phyloP scores from a whole-genome alignment of 768 basidiomycete species.

The Myochromella boudieri region DNA sequence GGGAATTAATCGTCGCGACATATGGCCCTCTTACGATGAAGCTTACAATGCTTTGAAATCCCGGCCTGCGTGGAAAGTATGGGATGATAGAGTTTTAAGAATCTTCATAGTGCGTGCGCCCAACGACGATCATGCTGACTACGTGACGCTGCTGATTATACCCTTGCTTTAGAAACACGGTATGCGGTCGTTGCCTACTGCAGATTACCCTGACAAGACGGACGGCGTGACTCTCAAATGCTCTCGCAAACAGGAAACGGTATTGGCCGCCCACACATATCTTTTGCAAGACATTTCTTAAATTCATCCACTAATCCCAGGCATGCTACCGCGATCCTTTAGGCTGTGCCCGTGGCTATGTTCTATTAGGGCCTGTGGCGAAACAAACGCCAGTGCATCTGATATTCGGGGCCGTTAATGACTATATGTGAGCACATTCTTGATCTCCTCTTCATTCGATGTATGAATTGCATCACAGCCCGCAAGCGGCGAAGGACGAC shows the following conservation, averaged over 20 bases:
- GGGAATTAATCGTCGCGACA: constrained; percentile 42
- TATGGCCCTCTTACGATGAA: constrained; percentile 51
- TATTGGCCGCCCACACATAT: constrained; percentile 13
- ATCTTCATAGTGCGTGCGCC: constrained; percentile 37
- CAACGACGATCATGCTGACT: no score
- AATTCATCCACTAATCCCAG: constrained; percentile 19
- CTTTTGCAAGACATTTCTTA: not conserved
- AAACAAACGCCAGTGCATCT: constrained; percentile 40
- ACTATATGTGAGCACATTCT: constrained; percentile 34
- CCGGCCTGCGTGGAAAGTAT: constrained; percentile 40
- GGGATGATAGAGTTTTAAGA: constrained; percentile 49
- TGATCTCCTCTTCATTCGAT: not conserved
- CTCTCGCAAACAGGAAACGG: constrained; percentile 45
- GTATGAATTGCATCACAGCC: constrained; percentile 20
- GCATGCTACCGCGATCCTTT: constrained; percentile 42
- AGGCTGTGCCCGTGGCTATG: constrained; percentile 31
- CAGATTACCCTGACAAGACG: constrained; percentile 40
- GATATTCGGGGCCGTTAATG: constrained; percentile 45
- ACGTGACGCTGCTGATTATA: not conserved
- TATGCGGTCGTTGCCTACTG: constrained; percentile 39
- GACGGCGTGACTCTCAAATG: constrained; percentile 52
- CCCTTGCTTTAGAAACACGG: constrained; percentile 36
- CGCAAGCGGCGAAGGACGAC: constrained; percentile 33
- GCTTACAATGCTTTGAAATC: constrained; percentile 39
- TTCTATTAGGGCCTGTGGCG: constrained; percentile 29